These are phyloP conservation scores for Retiboletus flavoniger DNA, from an alignment of 1,284 basidiomycete genomes.

Conservation along the genomic window DNA sequence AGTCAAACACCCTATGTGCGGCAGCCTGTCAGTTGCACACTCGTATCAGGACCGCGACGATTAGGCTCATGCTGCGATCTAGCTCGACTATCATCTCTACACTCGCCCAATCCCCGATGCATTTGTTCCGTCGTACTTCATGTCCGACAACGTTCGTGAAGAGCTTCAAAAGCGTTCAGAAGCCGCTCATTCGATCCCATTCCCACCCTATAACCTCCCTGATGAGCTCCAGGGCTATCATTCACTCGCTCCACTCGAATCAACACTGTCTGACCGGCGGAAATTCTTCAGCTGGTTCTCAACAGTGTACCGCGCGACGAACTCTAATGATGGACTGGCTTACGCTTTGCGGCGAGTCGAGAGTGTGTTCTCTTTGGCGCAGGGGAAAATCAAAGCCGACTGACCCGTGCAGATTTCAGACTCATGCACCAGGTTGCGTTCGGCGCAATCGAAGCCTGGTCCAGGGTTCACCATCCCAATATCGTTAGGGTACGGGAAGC, in stretches of 20 bases:
- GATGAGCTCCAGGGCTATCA: conserved; percentile 92
- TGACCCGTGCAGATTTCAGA: conserved; percentile 67
- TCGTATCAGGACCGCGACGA: not conserved
- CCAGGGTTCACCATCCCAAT: conserved; percentile 81
- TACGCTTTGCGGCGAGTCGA: conserved; percentile 85
- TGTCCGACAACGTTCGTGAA: conserved; percentile 75
- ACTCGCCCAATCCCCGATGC: conserved; percentile 57
- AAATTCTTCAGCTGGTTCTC: conserved; percentile 79
- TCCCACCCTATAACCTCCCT: conserved; percentile 63
- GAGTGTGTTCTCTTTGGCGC: conserved; percentile 50
- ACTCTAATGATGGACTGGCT: conserved; percentile 73
- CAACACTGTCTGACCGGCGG: conserved; percentile 51
- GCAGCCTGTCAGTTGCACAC: conserved; percentile 58
- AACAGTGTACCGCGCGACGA: conserved; percentile 81
- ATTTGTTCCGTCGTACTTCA: conserved; percentile 59
- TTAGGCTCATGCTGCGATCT: conserved; percentile 5
- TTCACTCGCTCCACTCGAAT: conserved; percentile 79
- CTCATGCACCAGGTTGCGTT: conserved; percentile 83
- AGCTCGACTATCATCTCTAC: conserved; percentile 94
- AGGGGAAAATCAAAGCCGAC: not conserved
- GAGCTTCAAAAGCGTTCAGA: conserved; percentile 82
- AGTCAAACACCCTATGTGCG: conserved; percentile 55
- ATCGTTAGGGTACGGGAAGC: conserved; percentile 89
- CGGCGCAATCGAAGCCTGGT: conserved; percentile 84
- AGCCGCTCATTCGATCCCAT: conserved; percentile 52